These are phyloP conservation scores for Apostasia shenzhenica DNA, from an alignment of 106 monocot species.

Conservation along the genomic window DNA sequence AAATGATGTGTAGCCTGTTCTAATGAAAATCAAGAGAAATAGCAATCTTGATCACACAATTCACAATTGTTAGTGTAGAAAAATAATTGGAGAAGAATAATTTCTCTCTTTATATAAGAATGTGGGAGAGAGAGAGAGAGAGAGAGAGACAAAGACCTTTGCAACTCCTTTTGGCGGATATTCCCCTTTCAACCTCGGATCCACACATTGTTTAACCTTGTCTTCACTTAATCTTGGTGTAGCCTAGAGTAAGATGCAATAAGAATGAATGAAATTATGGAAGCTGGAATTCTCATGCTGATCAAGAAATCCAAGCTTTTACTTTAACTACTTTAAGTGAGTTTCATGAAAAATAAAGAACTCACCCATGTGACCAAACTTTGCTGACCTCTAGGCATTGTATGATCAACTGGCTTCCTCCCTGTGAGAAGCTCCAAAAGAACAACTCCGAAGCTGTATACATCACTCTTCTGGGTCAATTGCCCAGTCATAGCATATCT, in stretches of 20 bases:
- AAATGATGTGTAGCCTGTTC: neutral
- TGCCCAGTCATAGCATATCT: conserved; percentile 21
- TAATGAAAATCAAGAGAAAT: neutral
- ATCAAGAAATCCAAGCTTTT: neutral
- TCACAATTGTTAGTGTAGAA: neutral
- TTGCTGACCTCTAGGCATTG: conserved; percentile 18
- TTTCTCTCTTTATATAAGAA: too few species aligned
- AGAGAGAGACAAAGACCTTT: conserved; percentile 3
- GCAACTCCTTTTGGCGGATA: conserved; percentile 31
- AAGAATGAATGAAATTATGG: neutral
- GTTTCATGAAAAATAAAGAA: neutral
- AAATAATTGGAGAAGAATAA: neutral
- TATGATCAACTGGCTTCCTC: conserved; percentile 23
- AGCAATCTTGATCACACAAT: neutral
- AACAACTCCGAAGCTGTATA: conserved; percentile 25
- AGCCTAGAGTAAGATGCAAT: conserved; percentile 13
- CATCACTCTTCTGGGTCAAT: conserved; percentile 18
- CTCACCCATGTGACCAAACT: conserved; percentile 24
- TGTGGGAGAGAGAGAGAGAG: too few species aligned
- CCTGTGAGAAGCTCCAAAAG: conserved; percentile 23
- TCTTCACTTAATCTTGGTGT: conserved; percentile 51
- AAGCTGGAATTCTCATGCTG: neutral
- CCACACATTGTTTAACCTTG: conserved; percentile 45
- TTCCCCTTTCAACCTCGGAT: conserved; percentile 43
- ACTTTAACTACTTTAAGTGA: neutral